A percentile compares a stretch with the other conserved stretches of the same genome.
phyloP scores from a whole-genome alignment of 768 basidiomycete species.

The Cystobasidium onofrii region DNA sequence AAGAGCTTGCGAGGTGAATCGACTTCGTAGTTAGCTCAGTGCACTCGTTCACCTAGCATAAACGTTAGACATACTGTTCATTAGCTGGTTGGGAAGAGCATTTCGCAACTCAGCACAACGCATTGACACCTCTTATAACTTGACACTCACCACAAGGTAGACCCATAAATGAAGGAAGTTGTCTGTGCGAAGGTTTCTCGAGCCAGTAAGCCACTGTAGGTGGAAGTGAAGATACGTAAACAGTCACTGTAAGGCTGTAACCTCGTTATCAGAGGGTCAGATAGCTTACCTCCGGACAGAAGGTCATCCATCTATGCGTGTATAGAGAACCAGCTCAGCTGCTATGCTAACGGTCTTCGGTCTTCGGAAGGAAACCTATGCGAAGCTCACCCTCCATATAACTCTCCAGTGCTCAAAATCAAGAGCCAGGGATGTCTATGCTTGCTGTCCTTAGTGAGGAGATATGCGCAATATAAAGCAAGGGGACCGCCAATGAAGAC shows the following conservation, averaged over 20 bases:
- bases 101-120: too few species aligned
- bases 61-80: constrained; percentile 16
- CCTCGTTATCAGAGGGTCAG: background rate
- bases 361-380: too few species aligned
- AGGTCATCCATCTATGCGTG: constrained; percentile 20
- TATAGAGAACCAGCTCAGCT: background rate
- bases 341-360: too few species aligned
- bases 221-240: too few species aligned
- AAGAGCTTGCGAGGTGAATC: too few species aligned
- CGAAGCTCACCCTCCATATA: constrained; percentile 29
- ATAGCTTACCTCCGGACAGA: constrained; percentile 26
- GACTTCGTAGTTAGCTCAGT: too few species aligned
- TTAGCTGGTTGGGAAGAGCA: background rate
- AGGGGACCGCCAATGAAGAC: constrained; percentile 28
- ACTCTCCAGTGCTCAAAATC: constrained; percentile 19
- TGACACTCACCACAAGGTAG: constrained; percentile 10
- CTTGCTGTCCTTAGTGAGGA: constrained; percentile 5
- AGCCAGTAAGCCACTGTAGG: constrained; percentile 28
- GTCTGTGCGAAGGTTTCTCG: constrained; percentile 14
- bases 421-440: constrained; percentile 27
- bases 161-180: constrained; percentile 32
- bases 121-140: too few species aligned
- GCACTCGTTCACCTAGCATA: too few species aligned
- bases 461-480: constrained; percentile 21
- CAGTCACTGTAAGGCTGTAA: background rate